Base-by-base conservation (phyloP, 345 rosid genomes). In the Bretschneidera sinensis region DNA sequence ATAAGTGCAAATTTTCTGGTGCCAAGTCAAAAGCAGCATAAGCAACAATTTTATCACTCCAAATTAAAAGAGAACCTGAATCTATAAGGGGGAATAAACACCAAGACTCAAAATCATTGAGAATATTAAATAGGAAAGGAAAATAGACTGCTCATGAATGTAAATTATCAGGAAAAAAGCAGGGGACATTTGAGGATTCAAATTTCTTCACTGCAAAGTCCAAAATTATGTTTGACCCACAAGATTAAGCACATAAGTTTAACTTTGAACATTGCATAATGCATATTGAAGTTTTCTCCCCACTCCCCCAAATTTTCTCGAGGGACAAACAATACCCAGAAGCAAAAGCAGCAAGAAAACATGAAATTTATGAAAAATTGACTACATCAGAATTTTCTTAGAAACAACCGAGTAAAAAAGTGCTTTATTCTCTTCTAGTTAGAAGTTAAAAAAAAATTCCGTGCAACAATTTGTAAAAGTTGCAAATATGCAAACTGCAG, bases 191-290 rank as follows among this genome's bases (percentile, higher is more conserved):
- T 11, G 10, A 51, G n/a, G 21, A 10, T 9, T 28, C 21, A 6
- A 65, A 65, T 19, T 52, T 24, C 28, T 6, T 35, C 53, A 43
- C 52, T 19, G 21, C 2, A 19, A 25, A 55, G 54, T 54, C 34
- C 67, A 45, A 16, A 63, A 55, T 5, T 66, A 9, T 58, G 13
- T 9, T 24, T 33, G 45, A 24, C n/a, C n/a, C n/a, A n/a, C n/a
- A n/a, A n/a, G n/a, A n/a, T n/a, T 24, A 20, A 14, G 39, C 11
- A 35, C 16, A 43, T 11, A 48, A 55, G 11, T 21, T 2, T 16
- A 21, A 20, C 16, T 17, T 31, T 48, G 24, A 14, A 20, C 24
- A 18, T 13, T 15, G 35, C 20, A 49, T 28, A n/a, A n/a, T n/a
- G n/a, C n/a, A n/a, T n/a, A n/a, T n/a, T n/a, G n/a, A n/a, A n/a